Conservation (phyloP, 306 rosid genomes). For the Quercus parvula region DNA sequence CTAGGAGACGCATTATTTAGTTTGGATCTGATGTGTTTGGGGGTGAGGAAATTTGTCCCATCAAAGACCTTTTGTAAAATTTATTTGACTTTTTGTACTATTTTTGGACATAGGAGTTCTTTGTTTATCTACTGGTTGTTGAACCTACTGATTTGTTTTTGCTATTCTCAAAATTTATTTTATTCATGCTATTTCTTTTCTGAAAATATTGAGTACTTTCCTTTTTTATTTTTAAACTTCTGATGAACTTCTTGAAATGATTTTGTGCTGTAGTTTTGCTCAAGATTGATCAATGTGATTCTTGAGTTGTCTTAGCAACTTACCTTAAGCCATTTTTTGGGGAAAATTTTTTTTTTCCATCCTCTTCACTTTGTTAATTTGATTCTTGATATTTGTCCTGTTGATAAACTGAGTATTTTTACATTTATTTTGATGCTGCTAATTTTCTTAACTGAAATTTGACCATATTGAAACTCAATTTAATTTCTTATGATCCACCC, state of each 20-base stretch:
- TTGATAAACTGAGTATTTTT: background rate
- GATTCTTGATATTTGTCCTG: background rate
- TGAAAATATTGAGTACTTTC: background rate
- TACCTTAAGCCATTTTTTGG: too few species aligned
- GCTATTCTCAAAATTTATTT: background rate
- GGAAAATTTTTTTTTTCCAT: too few species aligned
- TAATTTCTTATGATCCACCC: background rate
- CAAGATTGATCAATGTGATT: background rate
- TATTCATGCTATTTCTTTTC: background rate
- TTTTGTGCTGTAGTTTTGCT: background rate
- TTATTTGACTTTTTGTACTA: background rate
- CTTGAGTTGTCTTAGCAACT: background rate
- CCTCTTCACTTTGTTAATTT: background rate
- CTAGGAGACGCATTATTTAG: background rate
- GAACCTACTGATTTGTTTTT: background rate
- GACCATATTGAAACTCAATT: background rate
- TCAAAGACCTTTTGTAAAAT: background rate
- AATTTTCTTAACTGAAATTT: background rate
- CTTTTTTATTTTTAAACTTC: too few species aligned
- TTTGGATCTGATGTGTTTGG: background rate
- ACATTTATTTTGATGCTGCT: background rate
- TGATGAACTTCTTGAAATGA: too few species aligned
- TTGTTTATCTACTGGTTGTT: background rate
- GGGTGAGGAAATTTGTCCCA: background rate
- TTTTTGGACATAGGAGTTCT: background rate